Conservation (phyloP, 2,329 filamentous ascomycete species). For the Phoma sp. region DNA sequence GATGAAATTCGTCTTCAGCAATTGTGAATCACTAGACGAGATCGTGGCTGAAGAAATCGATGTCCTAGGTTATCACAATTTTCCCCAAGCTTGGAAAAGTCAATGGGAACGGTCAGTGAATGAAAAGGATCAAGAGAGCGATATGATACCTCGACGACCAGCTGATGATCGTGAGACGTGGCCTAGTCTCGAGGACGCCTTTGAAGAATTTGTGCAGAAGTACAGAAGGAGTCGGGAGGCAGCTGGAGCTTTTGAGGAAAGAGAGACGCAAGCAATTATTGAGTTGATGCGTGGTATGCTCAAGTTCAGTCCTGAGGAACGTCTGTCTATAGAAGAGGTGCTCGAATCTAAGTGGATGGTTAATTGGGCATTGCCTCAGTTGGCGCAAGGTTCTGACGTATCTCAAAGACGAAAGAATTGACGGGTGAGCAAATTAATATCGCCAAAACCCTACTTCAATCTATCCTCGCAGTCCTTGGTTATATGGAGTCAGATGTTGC, state of each 20-base stretch:
- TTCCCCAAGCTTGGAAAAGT: conserved; percentile 14
- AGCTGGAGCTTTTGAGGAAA: conserved; percentile 11
- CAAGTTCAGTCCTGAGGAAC: conserved; percentile 16
- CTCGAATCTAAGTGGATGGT: conserved; percentile 18
- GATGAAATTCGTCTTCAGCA: conserved; percentile 19
- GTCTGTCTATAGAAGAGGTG: conserved; percentile 17
- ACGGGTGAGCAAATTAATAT: too few relatives aligned
- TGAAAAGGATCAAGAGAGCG: not conserved
- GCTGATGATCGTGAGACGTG: conserved; percentile 12
- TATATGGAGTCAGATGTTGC: too few relatives aligned
- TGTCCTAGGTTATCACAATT: conserved; percentile 15
- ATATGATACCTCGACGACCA: conserved; percentile 5
- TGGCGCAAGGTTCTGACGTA: not conserved
- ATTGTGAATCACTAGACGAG: conserved; percentile 14
- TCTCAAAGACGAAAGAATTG: too few relatives aligned
- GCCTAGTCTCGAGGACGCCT: conserved; percentile 15
- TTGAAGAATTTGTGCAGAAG: conserved; percentile 17
- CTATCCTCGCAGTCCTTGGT: too few relatives aligned
- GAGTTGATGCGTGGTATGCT: conserved; percentile 21
- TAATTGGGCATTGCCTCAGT: conserved; percentile 14
- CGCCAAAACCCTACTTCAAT: too few relatives aligned
- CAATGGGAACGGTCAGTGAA: conserved; percentile 13
- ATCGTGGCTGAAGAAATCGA: conserved; percentile 19
- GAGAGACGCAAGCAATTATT: conserved; percentile 15
- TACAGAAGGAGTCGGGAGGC: conserved; percentile 14